Conservation (phyloP, 495 filamentous ascomycete genomes). For the Tetracladium setigerum region DNA sequence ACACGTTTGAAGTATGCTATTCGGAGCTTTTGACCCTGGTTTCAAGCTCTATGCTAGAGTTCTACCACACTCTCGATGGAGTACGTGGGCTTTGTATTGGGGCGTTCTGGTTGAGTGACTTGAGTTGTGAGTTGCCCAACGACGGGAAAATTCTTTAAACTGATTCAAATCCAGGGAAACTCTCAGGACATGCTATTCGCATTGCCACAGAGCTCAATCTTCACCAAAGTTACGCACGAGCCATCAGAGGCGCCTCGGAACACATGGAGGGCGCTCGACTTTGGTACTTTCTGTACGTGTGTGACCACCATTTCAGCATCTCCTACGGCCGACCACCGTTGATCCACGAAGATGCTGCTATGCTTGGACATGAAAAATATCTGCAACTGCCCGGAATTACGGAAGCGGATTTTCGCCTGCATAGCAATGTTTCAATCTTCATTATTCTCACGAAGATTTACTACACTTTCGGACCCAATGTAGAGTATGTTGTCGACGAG, state of each 20-base stretch:
- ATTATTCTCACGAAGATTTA: constrained; percentile 49
- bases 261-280: constrained; percentile 34
- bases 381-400: constrained; percentile 37
- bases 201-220: constrained; percentile 30
- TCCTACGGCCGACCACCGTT: constrained; percentile 29
- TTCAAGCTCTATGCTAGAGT: constrained; percentile 28
- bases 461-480: constrained; percentile 46
- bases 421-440: constrained; percentile 48
- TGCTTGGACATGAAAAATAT: constrained; percentile 43
- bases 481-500: constrained; percentile 42
- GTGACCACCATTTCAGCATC: constrained; percentile 33
- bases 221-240: constrained; percentile 38
- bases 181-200: constrained; percentile 29
- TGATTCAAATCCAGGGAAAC: constrained; percentile 21
- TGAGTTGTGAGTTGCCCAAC: constrained; percentile 7
- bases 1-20: constrained; percentile 27
- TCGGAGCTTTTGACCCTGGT: constrained; percentile 26
- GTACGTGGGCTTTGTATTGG: constrained; percentile 28
- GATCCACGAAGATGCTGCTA: constrained; percentile 42
- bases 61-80: constrained; percentile 25
- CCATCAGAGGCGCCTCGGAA: constrained; percentile 29
- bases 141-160: neutral
- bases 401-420: constrained; percentile 42
- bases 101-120: constrained; percentile 27
- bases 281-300: constrained; percentile 31